These are phyloP conservation scores for Naganishia sp. DNA, from an alignment of 1,284 basidiomycete species.

Conservation along the genomic window DNA sequence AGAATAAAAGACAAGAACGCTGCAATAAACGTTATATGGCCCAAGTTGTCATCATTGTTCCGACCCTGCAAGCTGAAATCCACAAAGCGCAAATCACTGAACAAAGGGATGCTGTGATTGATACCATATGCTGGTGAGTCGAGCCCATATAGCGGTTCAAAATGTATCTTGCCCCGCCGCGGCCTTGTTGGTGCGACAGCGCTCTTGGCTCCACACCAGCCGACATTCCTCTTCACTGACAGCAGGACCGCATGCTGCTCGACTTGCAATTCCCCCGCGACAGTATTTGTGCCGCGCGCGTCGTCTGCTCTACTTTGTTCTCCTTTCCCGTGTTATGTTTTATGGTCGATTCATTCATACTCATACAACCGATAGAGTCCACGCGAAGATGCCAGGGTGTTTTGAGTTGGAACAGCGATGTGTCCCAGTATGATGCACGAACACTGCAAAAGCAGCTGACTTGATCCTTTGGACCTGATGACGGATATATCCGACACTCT, in stretches of 20 bases:
- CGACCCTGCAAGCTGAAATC: not conserved
- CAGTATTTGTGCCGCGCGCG: no score
- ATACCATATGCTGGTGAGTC: no score
- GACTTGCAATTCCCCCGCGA: no score
- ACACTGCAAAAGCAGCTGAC: not conserved
- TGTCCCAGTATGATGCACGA: not conserved
- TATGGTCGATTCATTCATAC: constrained; percentile 11
- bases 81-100: no score
- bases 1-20: not conserved
- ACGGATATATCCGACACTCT: not conserved
- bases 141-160: no score
- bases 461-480: not conserved
- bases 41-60: not conserved
- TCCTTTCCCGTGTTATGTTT: not conserved
- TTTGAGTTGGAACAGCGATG: not conserved
- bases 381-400: constrained; percentile 15
- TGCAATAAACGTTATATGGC: not conserved
- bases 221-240: no score
- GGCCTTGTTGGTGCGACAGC: no score
- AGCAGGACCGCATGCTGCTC: no score
- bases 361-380: constrained; percentile 15
- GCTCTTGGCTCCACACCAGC: no score
- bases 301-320: no score
- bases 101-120: no score
- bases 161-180: no score